These are phyloP conservation scores for Nothophoma quercina DNA, from an alignment of 2,329 filamentous ascomycete genomes.

Conservation along the genomic window DNA sequence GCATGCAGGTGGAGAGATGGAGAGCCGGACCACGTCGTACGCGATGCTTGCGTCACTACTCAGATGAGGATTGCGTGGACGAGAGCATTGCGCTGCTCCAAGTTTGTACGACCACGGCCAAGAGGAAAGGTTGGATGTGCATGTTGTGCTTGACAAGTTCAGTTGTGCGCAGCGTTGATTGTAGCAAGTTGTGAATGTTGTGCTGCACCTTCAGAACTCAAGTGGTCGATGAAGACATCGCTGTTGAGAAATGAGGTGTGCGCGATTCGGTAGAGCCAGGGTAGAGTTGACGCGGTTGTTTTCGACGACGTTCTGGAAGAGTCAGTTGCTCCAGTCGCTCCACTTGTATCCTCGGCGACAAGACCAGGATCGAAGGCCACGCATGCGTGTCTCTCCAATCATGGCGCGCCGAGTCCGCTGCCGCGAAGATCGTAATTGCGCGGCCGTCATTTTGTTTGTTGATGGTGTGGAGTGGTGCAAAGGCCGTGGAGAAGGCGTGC, in stretches of 20 bases:
- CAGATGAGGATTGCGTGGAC: slow-evolving; percentile 1
- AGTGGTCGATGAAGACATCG: slow-evolving; percentile 8
- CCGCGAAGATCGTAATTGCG: slow-evolving; percentile 42
- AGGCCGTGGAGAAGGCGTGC: slow-evolving; percentile 2
- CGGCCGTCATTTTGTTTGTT: slow-evolving; percentile 25
- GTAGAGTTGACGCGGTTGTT: slow-evolving; percentile 24
- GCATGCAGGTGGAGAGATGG: slow-evolving; percentile 18
- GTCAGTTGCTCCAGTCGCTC: slow-evolving; percentile 22
- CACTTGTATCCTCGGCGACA: slow-evolving; percentile 31
- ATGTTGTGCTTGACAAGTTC: background rate
- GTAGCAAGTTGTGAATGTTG: slow-evolving; percentile 2
- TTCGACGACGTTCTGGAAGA: slow-evolving; percentile 36
- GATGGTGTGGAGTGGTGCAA: slow-evolving; percentile 7
- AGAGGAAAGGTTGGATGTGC: background rate
- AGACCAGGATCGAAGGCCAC: slow-evolving; percentile 25
- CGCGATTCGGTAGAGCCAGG: slow-evolving; percentile 16
- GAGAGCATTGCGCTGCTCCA: slow-evolving; percentile 7
- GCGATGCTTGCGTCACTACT: slow-evolving; percentile 27
- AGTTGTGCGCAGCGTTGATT: background rate
- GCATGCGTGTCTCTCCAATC: slow-evolving; percentile 27
- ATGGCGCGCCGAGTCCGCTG: slow-evolving; percentile 24
- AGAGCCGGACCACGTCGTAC: slow-evolving; percentile 15
- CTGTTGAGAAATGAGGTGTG: slow-evolving; percentile 28
- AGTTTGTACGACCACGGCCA: slow-evolving; percentile 3
- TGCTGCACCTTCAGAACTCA: slow-evolving; percentile 12